Evolutionary conservation across 495 filamentous ascomycete species (phyloP).

Genomic region (Chaetomium fimeti): DNA sequence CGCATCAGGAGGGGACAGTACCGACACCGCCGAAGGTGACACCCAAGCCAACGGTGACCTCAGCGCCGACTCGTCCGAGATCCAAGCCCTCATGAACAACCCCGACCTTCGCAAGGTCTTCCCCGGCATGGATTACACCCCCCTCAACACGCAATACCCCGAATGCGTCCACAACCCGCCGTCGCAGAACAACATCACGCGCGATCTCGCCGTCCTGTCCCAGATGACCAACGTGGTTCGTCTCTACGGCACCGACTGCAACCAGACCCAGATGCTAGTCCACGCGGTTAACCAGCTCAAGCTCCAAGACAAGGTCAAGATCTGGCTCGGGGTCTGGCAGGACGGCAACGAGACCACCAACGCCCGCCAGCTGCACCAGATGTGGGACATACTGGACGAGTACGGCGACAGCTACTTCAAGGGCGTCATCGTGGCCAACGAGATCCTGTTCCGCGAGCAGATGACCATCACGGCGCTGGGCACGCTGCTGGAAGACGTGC

Average conservation of each 20-base stretch:
- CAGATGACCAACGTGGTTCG: slow-evolving; percentile 88
- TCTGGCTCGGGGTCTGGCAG: slow-evolving; percentile 97
- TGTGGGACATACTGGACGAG: slow-evolving; percentile 74
- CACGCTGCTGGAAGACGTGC: slow-evolving; percentile 64
- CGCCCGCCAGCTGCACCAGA: slow-evolving; percentile 70
- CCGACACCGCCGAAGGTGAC: slow-evolving; percentile 39
- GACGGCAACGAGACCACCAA: slow-evolving; percentile 83
- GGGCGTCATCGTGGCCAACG: slow-evolving; percentile 90
- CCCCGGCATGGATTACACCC: slow-evolving; percentile 95
- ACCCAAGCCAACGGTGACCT: slow-evolving; percentile 63
- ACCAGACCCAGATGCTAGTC: slow-evolving; percentile 93
- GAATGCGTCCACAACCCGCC: slow-evolving; percentile 75
- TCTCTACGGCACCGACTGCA: slow-evolving; percentile 96
- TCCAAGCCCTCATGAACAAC: slow-evolving; percentile 79
- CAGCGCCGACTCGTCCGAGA: slow-evolving; percentile 70
- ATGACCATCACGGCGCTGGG: slow-evolving; percentile 66
- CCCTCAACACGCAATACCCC: slow-evolving; percentile 86
- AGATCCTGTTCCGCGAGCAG: slow-evolving; percentile 80
- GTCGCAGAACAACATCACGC: slow-evolving; percentile 89
- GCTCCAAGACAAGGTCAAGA: slow-evolving; percentile 70
- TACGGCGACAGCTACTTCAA: slow-evolving; percentile 67
- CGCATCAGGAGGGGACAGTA: slow-evolving; percentile 25
- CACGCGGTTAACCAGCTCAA: slow-evolving; percentile 73
- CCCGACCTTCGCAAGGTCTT: slow-evolving; percentile 84
- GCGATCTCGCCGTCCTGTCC: slow-evolving; percentile 85